Evolutionary conservation across 768 basidiomycete species (phyloP).

Genomic region (Boletellus emodensis): DNA sequence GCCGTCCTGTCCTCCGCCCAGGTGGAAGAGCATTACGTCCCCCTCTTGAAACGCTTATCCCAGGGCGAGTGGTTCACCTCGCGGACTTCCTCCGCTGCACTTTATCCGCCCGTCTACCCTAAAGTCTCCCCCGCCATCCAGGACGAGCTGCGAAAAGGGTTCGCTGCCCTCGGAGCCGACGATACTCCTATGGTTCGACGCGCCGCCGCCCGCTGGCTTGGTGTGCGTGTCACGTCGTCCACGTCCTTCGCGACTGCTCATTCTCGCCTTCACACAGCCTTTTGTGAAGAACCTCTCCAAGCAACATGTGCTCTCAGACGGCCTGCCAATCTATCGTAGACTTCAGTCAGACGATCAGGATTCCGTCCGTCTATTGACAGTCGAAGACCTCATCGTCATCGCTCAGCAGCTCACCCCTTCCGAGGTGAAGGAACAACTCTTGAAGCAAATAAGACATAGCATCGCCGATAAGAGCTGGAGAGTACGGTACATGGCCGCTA

Average conservation of each 20-base stretch:
- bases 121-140: constrained; percentile 69
- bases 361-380: constrained; percentile 91
- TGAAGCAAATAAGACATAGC: constrained; percentile 83
- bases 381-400: constrained; percentile 92
- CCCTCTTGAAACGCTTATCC: constrained; percentile 83
- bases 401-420: constrained; percentile 76
- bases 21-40: constrained; percentile 88
- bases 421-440: constrained; percentile 88
- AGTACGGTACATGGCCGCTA: constrained; percentile 97
- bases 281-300: constrained; percentile 77
- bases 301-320: constrained; percentile 78
- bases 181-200: constrained; percentile 99
- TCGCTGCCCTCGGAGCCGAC: constrained; percentile 76
- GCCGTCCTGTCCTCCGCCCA: constrained; percentile 70
- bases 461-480: constrained; percentile 97
- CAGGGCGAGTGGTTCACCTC: constrained; percentile 99
- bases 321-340: constrained; percentile 88
- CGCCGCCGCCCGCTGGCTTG: constrained; percentile 94
- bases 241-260: constrained; percentile 7
- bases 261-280: constrained; percentile 44
- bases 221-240: constrained; percentile 53
- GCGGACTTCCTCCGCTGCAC: constrained; percentile 89
- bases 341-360: constrained; percentile 97
- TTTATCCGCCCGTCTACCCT: constrained; percentile 87
- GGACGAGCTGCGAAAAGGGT: constrained; percentile 86